A percentile compares a stretch with the other conserved stretches of the same genome.
Evolutionary conservation across 768 basidiomycete species (phyloP).

Genomic region (Phaeolepiota aurea): DNA sequence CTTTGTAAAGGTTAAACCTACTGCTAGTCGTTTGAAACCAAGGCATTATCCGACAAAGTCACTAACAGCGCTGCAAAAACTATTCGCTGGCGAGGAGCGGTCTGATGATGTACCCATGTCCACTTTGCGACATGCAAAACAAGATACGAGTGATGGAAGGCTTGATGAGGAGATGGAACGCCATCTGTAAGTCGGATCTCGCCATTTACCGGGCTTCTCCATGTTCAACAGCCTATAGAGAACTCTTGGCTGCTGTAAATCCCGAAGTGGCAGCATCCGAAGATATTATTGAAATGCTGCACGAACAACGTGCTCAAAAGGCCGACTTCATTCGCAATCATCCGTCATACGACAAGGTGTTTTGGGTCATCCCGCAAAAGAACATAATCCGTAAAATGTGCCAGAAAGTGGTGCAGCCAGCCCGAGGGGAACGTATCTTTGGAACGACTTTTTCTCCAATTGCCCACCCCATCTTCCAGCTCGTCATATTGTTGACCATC

Average conservation of each 20-base stretch:
- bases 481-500: conserved; percentile 66
- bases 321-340: conserved; percentile 85
- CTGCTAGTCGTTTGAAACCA: conserved; percentile 21
- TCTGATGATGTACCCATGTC: conserved; percentile 52
- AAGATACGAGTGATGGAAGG: conserved; percentile 19
- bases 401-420: conserved; percentile 77
- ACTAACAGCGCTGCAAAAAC: conserved; percentile 48
- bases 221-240: conserved; percentile 30
- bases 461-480: conserved; percentile 66
- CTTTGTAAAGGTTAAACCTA: conserved; percentile 13
- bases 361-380: conserved; percentile 84
- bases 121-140: conserved; percentile 37
- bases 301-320: conserved; percentile 68
- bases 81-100: conserved; percentile 53
- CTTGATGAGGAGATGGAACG: conserved; percentile 62
- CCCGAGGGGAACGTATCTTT: conserved; percentile 80
- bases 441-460: conserved; percentile 63
- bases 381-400: conserved; percentile 66
- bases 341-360: conserved; percentile 83
- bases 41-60: conserved; percentile 50
- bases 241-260: conserved; percentile 59
- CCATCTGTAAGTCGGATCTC: conserved; percentile 50
- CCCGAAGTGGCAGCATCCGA: conserved; percentile 39
- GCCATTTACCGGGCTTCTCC: no score
- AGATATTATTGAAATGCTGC: conserved; percentile 50